Conservation (phyloP, 306 rosid genomes). For the Castanea mollissima region DNA sequence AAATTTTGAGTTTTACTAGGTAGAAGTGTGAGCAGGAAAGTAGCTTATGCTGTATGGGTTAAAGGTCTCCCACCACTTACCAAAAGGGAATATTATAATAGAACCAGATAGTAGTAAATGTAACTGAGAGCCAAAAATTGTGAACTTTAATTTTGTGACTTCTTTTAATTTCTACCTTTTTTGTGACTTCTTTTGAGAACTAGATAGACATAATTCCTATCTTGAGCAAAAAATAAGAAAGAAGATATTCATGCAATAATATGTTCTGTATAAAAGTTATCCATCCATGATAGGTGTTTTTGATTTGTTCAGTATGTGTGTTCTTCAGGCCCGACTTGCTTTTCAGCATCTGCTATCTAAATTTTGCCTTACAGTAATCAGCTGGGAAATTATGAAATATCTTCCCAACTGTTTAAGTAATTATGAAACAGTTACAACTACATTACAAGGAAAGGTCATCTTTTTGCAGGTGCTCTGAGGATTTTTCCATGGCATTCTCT, state of each 20-base stretch:
- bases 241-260: background rate
- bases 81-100: background rate
- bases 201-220: background rate
- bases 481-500: conserved; percentile 28
- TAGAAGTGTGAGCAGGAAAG: background rate
- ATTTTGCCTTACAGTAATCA: background rate
- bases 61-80: background rate
- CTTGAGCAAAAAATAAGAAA: too few relatives aligned
- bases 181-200: background rate
- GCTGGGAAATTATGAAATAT: background rate
- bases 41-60: background rate
- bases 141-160: background rate
- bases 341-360: background rate
- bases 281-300: background rate
- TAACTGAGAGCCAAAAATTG: background rate
- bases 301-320: background rate
- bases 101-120: background rate
- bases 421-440: background rate
- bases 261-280: background rate
- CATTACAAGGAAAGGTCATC: conserved; percentile 24
- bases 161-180: background rate
- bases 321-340: background rate
- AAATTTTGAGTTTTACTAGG: background rate
- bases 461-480: conserved; percentile 51
- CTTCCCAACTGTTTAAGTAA: background rate